A percentile compares a stretch with the other conserved stretches of the same genome.
Conservation (phyloP, 441 rosid genomes). For the Dalechampia spathulata region DNA sequence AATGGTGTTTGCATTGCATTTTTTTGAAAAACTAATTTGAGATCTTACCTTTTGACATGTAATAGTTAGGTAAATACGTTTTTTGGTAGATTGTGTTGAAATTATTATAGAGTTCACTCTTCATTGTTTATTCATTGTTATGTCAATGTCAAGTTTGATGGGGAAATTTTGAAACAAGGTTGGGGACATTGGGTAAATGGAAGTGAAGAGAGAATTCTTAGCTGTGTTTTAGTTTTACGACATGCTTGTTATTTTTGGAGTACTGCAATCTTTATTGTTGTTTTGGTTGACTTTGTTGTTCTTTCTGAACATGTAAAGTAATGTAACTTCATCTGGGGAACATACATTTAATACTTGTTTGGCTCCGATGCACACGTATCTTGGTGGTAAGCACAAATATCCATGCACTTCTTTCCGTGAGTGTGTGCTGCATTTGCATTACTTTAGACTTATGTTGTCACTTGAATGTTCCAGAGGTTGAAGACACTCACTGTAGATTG, state of each 20-base stretch:
- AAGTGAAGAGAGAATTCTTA: no score
- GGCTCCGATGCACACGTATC: conserved; percentile 87
- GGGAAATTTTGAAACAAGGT: no score
- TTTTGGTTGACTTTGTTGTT: not conserved
- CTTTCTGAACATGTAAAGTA: conserved; percentile 18
- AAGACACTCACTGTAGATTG: conserved; percentile 64
- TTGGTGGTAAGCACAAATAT: conserved; percentile 56
- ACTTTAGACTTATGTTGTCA: conserved; percentile 3
- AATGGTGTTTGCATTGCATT: no score
- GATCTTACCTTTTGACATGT: no score
- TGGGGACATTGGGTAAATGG: no score
- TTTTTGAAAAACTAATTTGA: no score
- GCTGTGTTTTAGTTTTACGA: no score
- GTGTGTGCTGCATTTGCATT: not conserved
- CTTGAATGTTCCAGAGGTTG: conserved; percentile 54
- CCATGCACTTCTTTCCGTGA: not conserved
- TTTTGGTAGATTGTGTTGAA: no score
- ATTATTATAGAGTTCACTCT: no score
- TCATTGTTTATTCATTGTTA: no score
- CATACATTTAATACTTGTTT: conserved; percentile 59
- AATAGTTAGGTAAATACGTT: no score
- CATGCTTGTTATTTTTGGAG: no score
- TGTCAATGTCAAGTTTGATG: not conserved
- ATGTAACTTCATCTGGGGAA: conserved; percentile 26
- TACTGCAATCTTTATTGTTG: not conserved